Percentiles rank a stretch among this genome's conserved stretches.
These are phyloP conservation scores for Zostera marina DNA, from an alignment of 116 monocot species.

Conservation along the genomic window DNA sequence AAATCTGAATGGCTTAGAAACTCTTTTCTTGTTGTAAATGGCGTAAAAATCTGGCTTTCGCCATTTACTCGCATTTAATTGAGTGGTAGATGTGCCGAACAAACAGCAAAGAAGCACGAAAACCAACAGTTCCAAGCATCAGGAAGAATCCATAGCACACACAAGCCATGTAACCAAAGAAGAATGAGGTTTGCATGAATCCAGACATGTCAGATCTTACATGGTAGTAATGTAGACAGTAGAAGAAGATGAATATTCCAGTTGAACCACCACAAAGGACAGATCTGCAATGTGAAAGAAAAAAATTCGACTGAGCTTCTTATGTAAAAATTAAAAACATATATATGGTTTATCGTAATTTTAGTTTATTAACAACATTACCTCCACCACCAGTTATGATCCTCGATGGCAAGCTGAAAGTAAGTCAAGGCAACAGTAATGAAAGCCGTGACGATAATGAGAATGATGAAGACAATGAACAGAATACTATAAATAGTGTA, in stretches of 20 bases:
- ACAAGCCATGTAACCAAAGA: conserved; percentile 6
- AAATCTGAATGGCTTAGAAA: too few species aligned
- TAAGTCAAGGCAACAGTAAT: conserved; percentile 45
- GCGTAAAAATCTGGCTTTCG: conserved; percentile 2
- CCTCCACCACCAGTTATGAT: conserved; percentile 63
- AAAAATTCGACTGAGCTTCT: too few species aligned
- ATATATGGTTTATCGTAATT: too few species aligned
- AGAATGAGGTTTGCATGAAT: not conserved
- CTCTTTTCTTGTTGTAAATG: too few species aligned
- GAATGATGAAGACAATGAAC: conserved; percentile 10
- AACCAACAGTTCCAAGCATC: conserved; percentile 47
- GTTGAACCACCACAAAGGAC: not conserved
- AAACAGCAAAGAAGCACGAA: conserved; percentile 41
- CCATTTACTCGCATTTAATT: conserved; percentile 40
- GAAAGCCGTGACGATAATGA: conserved; percentile 51
- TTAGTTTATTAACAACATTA: conserved; percentile 5
- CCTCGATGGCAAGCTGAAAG: conserved; percentile 54
- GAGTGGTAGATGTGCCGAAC: conserved; percentile 44
- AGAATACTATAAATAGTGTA: conserved; percentile 52
- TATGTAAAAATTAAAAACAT: too few species aligned
- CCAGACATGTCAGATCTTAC: not conserved
- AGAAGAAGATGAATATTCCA: not conserved
- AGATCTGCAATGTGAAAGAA: not conserved
- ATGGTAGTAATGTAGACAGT: not conserved
- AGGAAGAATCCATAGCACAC: conserved; percentile 56